Percentiles rank a stretch among this genome's conserved stretches.
Conservation (phyloP, 2,329 filamentous ascomycete species). For the Fusarium robinianum region DNA sequence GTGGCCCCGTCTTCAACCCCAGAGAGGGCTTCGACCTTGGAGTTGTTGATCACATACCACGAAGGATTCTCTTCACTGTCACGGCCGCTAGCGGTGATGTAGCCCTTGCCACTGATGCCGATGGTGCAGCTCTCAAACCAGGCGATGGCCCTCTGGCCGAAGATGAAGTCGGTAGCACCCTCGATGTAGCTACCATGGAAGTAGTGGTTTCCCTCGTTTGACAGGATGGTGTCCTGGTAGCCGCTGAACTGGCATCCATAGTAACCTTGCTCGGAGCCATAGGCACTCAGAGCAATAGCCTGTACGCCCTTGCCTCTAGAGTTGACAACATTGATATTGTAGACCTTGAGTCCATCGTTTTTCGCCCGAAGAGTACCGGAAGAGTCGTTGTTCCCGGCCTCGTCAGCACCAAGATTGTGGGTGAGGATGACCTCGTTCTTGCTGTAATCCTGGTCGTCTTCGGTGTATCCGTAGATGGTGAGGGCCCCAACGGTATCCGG, state of each 20-base stretch:
- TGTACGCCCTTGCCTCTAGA: conserved; percentile 50
- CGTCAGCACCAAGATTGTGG: conserved; percentile 42
- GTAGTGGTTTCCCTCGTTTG: conserved; percentile 51
- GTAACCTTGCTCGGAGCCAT: conserved; percentile 46
- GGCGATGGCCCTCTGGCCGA: conserved; percentile 44
- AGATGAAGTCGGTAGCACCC: conserved; percentile 51
- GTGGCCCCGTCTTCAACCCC: conserved; percentile 40
- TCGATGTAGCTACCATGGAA: conserved; percentile 50
- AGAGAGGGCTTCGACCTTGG: conserved; percentile 39
- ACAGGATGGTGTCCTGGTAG: conserved; percentile 55
- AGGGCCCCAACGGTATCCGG: conserved; percentile 52
- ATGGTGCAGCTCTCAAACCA: conserved; percentile 51
- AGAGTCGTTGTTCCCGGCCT: conserved; percentile 55
- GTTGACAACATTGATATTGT: conserved; percentile 62
- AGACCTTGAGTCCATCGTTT: conserved; percentile 58
- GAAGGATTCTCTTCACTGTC: conserved; percentile 41
- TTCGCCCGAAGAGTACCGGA: conserved; percentile 52
- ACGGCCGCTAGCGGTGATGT: conserved; percentile 50
- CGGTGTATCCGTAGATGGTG: conserved; percentile 63
- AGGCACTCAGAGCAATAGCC: conserved; percentile 48
- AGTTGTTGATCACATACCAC: conserved; percentile 52
- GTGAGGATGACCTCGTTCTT: conserved; percentile 61
- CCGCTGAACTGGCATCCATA: conserved; percentile 53
- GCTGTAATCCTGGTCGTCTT: conserved; percentile 54
- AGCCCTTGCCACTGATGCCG: conserved; percentile 40